Evolutionary conservation across 768 basidiomycete species (phyloP).

Genomic region (Dioszegia aurantiaca): DNA sequence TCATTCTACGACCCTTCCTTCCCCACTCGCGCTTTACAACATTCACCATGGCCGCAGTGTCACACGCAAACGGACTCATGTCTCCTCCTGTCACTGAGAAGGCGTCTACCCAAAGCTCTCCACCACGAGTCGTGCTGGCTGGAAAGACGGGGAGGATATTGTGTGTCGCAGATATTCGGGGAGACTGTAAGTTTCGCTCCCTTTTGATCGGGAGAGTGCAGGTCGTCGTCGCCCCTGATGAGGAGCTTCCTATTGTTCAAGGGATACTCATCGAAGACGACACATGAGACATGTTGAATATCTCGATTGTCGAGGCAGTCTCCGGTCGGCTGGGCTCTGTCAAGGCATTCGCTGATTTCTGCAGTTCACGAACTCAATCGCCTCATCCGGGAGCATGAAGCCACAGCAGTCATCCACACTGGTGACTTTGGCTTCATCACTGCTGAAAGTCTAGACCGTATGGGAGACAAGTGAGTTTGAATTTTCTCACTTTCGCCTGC

Average conservation of each 20-base stretch:
- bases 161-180: slow-evolving; percentile 76
- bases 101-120: slow-evolving; percentile 26
- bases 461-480: slow-evolving; percentile 70
- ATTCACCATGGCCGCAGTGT: slow-evolving; percentile 16
- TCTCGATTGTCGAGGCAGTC: too few species aligned
- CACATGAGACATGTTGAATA: too few species aligned
- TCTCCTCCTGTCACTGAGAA: slow-evolving; percentile 40
- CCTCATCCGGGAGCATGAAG: slow-evolving; percentile 81
- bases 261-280: too few species aligned
- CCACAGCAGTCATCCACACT: slow-evolving; percentile 90
- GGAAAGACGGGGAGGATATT: slow-evolving; percentile 62
- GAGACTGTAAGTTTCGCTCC: slow-evolving; percentile 47
- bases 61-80: slow-evolving; percentile 31
- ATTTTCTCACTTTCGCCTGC: not conserved
- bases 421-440: slow-evolving; percentile 99
- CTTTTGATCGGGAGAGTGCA: too few species aligned
- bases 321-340: too few species aligned
- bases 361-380: slow-evolving; percentile 79
- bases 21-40: not conserved
- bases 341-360: not conserved
- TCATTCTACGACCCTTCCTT: not conserved
- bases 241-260: too few species aligned
- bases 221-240: too few species aligned
- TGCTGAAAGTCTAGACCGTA: slow-evolving; percentile 72
- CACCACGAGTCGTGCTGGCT: slow-evolving; percentile 37